Evolutionary conservation across 176 grass and related monocot species (phyloP), one percentile per base, ranked within the genome.

Genomic region (Saccharum spontaneum): DNA sequence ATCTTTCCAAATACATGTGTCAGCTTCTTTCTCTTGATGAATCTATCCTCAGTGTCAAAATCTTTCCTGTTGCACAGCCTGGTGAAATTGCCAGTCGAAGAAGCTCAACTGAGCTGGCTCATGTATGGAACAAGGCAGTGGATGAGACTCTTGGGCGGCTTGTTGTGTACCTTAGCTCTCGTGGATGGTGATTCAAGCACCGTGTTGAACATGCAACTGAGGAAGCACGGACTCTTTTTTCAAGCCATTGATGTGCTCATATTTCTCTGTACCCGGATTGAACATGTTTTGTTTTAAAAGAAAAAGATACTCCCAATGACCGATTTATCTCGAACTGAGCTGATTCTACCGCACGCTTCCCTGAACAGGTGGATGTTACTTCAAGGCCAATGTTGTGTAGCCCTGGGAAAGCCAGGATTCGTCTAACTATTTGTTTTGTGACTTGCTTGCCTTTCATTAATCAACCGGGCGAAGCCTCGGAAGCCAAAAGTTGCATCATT

Each of bases 151-250:
- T 91, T 54, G 89, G 89, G 2, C 69, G 81, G 44, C 81, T 87
- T 84, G 81, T 91, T 76, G 80, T 80, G 41, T 91, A 87, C 72
- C 85, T 91, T 62, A 91, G 89, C 85, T 91, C 89, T 55, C 89
- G 81, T 76, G 89, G 85, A 45, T 91, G 89, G 89, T 91, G 79
- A 84, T 81, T 71, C 81, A 33, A 87, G 69, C 69, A 64, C 20
- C 18, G 24, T 78, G 2, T 65, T 65, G 73, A 28, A 63, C 67
- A 48, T 40, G 73, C 50, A 83, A 78, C 1, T 36, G 50, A 60
- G 23, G 28, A 78, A 86, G 52, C 34, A 26, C 39, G 75, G 38
- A 38, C 7, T 37, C 84, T n/a, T 1, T 2, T 31, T 24, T 80
- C 10, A 38, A 4, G 7, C 38, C 45, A 39, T 76, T 80, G 68